Evolutionary conservation across 2,329 filamentous ascomycete genomes (phyloP), one percentile per base, ranked within the genome.

Genomic region (Cercospora sp.): DNA sequence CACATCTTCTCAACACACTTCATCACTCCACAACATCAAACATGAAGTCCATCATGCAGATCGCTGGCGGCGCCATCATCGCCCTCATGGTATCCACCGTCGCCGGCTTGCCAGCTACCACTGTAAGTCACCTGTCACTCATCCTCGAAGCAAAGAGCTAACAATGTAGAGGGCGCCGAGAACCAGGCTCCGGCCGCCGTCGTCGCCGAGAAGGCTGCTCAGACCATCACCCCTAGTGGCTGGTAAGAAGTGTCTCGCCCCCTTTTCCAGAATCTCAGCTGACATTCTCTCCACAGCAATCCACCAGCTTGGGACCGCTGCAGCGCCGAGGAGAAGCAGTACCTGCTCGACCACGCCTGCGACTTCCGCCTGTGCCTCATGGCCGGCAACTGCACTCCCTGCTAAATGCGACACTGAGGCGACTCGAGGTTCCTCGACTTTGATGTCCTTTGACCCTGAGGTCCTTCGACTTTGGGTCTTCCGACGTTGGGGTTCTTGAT

Each of bases 241-340:
- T 61, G 64, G 37, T 49, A 49, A 62, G 37, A 30, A 24, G 32
- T 26, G 34, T 28, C 18, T 18, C 9, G 37, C 26, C 5, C 26
- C 37, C 21, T 28, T 13, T 49, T 30, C 60, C 6, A n/a, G 37
- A 16, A 8, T 40, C 37, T 21, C 30, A 16, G 26, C 55, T 37
- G 55, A 59, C 18, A 53, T 16, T 18, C 21, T 28, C 26, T 58
- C 13, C 10, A 16, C 3, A 59, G 65, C 61, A 51, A 51, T 28
- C 67, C 67, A 45, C 67, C 67, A 45, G 49, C 43, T 40, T 69
- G 67, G 67, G 12, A 21, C 30, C 24, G 32, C 26, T 69, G 67
- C 63, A 43, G 34, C 24, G 28, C 40, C 28, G 18, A n/a, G 18
- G 67, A 69, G 67, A 63, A 60, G 28, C 13, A 37, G 21, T 18